Evolutionary conservation across 352 stramenopile genomes (phyloP), one percentile per base, ranked within the genome.

Genomic region (Phytopythium boreale): DNA sequence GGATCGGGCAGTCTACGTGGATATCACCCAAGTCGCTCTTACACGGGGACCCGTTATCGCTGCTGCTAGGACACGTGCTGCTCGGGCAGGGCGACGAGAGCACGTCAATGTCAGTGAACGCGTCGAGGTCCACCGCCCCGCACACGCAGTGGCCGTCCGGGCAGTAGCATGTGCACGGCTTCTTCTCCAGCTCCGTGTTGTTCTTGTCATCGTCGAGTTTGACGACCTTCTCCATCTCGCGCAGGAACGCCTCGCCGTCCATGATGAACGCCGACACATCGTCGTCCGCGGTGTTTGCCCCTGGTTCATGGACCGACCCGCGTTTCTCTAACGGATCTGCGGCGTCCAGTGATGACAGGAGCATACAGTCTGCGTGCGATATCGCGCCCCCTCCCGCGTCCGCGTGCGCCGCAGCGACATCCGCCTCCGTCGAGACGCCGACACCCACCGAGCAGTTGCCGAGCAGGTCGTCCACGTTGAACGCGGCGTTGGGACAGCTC

Each of bases 231-330:
- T 85, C 77, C 72, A 85, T 78, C 34, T 85, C 74, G 26, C 69
- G 62, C 15, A 89, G 53, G 61, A 89, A 83, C n/a, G 83, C 71
- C 55, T 89, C 82, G 34, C 73, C 69, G 61, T 85, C 75, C 63
- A 88, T 67, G 60, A 89, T 44, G 22, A 90, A 82, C 2, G 74
- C 77, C 31, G 72, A 59, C 47, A 82, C 63, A 7, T 83, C 75
- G 58, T 82, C 69, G 12, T 68, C 65, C 59, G 36, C 64, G 44
- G 44, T 20, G 29, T 31, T 41, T 19, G 31, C 27, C 1, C 43
- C 49, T 63, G 61, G 63, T 62, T 61, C 60, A 63, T 36, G 53
- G 43, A 52, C 66, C 57, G 4, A 36, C n/a, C 27, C 58, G 20
- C 63, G 64, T 34, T 70, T 74, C 12, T 59, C 50, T 4, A 60